Conservation (phyloP, 345 rosid genomes). For the Psidium friedrichsthalianum region DNA sequence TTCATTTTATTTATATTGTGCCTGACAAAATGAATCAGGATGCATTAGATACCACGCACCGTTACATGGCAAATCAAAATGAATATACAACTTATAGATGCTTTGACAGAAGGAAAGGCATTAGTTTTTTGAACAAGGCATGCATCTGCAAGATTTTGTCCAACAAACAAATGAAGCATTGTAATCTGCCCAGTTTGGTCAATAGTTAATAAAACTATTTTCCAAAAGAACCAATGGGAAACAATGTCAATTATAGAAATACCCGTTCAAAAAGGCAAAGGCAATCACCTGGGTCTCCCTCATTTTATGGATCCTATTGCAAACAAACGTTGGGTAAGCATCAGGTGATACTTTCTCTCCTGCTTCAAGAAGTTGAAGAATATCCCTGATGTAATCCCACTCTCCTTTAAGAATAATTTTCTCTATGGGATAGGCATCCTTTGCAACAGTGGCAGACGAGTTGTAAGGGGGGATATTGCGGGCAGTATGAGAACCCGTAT, state of each 20-base stretch:
- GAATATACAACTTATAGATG: not conserved
- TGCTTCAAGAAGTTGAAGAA: slow-evolving; percentile 23
- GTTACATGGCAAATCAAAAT: not conserved
- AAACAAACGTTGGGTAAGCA: slow-evolving; percentile 53
- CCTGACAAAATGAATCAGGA: not conserved
- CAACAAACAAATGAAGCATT: not conserved
- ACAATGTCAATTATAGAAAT: not conserved
- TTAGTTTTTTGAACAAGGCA: not conserved
- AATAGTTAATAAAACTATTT: not conserved
- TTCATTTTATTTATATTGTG: not conserved
- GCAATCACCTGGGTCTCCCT: slow-evolving; percentile 34
- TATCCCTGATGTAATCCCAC: slow-evolving; percentile 55
- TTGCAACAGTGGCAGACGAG: slow-evolving; percentile 37
- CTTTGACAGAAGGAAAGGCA: not conserved
- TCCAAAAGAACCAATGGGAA: not conserved
- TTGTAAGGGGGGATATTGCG: slow-evolving; percentile 73
- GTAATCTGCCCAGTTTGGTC: not conserved
- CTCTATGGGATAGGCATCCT: slow-evolving; percentile 66
- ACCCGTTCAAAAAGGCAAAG: not conserved
- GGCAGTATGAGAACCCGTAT: slow-evolving; percentile 19
- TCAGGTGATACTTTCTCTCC: slow-evolving; percentile 16
- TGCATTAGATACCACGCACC: not conserved
- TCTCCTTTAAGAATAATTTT: slow-evolving; percentile 59
- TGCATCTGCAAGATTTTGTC: not conserved
- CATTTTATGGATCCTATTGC: slow-evolving; percentile 56